phyloP scores from a whole-genome alignment of 768 basidiomycete species.

The Pleurotus eryngii region DNA sequence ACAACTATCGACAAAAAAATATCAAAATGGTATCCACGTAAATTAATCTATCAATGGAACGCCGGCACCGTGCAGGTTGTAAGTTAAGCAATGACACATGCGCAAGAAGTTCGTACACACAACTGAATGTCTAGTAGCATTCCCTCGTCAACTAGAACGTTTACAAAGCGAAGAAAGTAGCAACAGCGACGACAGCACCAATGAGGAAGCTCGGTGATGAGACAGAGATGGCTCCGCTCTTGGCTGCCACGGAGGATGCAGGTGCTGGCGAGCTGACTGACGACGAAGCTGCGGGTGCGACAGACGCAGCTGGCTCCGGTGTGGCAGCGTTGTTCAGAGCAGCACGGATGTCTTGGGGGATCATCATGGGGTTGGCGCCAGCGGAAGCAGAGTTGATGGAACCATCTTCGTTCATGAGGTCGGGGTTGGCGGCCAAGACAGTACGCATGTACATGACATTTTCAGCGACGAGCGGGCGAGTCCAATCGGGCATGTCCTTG shows the following conservation, averaged over 20 bases:
- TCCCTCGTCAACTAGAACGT: not conserved
- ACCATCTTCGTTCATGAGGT: conserved; percentile 48
- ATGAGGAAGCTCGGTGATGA: conserved; percentile 48
- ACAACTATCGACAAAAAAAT: conserved; percentile 10
- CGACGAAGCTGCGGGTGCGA: conserved; percentile 8
- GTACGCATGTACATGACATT: conserved; percentile 53
- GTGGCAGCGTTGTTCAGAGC: conserved; percentile 38
- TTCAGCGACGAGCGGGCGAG: conserved; percentile 45
- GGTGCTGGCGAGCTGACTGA: conserved; percentile 12
- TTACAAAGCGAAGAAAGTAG: conserved; percentile 50
- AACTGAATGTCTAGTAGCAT: not conserved
- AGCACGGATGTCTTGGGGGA: conserved; percentile 55
- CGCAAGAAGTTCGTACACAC: conserved; percentile 14
- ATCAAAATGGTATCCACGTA: conserved; percentile 16
- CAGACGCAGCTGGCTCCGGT: conserved; percentile 6
- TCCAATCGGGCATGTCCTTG: conserved; percentile 49
- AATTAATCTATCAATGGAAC: conserved; percentile 10
- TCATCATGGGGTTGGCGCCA: conserved; percentile 46
- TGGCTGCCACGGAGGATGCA: conserved; percentile 13
- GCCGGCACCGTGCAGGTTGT: conserved; percentile 7
- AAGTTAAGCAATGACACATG: conserved; percentile 12
- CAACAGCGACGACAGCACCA: conserved; percentile 41
- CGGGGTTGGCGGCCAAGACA: conserved; percentile 46
- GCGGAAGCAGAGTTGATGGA: conserved; percentile 44
- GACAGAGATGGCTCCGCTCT: conserved; percentile 44